phyloP scores from a whole-genome alignment of 441 rosid species.

The Geranium incanum region DNA sequence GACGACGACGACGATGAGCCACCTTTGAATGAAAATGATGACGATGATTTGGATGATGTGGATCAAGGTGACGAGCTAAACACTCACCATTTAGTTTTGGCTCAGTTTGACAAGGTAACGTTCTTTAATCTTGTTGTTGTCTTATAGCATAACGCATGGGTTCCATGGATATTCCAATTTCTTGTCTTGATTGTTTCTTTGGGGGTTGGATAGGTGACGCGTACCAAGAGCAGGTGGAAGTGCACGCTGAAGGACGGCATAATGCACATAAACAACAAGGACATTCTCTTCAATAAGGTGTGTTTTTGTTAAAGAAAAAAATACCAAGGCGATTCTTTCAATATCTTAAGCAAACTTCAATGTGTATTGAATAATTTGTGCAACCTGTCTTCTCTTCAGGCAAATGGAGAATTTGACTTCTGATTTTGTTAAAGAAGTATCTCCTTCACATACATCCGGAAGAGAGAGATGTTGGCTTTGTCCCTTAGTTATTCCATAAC shows the following conservation, averaged over 20 bases:
- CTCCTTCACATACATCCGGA: slow-evolving; percentile 12
- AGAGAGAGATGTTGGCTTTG: slow-evolving; percentile 26
- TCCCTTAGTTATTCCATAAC: slow-evolving; percentile 21
- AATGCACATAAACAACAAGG: slow-evolving; percentile 90
- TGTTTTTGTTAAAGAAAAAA: not conserved
- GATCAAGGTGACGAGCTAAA: slow-evolving; percentile 82
- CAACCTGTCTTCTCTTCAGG: slow-evolving; percentile 39
- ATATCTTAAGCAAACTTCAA: not conserved
- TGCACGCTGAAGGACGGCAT: slow-evolving; percentile 93
- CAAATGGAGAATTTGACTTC: slow-evolving; percentile 90
- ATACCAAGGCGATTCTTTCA: no score
- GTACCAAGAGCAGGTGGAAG: slow-evolving; percentile 96
- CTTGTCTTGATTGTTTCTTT: not conserved
- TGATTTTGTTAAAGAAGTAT: slow-evolving; percentile 29
- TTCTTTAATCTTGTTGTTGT: not conserved
- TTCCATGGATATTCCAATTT: not conserved
- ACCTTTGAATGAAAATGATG: slow-evolving; percentile 87
- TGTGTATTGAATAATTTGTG: not conserved
- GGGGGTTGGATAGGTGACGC: slow-evolving; percentile 55
- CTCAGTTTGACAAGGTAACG: slow-evolving; percentile 92
- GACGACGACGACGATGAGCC: slow-evolving; percentile 62
- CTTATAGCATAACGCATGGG: not conserved
- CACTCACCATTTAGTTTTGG: slow-evolving; percentile 88
- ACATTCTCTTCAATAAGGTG: slow-evolving; percentile 93
- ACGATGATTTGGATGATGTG: slow-evolving; percentile 76